A percentile compares a stretch with the other conserved stretches of the same genome.
phyloP scores from a whole-genome alignment of 176 grass and related monocot genomes.

The Rhipidocladum racemiflorum region DNA sequence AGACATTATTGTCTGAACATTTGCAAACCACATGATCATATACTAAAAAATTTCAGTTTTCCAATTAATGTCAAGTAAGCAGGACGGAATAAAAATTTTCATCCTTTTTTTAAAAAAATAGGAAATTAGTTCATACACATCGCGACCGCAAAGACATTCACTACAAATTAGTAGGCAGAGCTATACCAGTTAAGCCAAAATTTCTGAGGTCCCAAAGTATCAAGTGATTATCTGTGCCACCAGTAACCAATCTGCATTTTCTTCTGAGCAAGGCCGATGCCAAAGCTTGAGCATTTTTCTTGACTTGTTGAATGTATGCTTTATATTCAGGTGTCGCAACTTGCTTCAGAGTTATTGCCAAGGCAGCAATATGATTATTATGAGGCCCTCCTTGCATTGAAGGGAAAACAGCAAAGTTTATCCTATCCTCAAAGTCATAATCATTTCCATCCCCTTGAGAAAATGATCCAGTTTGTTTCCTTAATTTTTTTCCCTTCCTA shows the following conservation, averaged over 20 bases:
- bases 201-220: conserved; percentile 98
- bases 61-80: too few relatives aligned
- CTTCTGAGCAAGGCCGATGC: conserved; percentile 78
- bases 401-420: conserved; percentile 95
- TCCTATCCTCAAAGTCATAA: conserved; percentile 88
- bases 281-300: conserved; percentile 90
- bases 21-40: not conserved
- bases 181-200: conserved; percentile 86
- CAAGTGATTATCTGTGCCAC: conserved; percentile 97
- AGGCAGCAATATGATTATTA: conserved; percentile 94
- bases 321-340: conserved; percentile 93
- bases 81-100: not conserved
- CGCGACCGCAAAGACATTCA: not conserved
- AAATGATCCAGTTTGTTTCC: conserved; percentile 35
- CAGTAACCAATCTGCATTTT: conserved; percentile 97
- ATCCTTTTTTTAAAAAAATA: not conserved
- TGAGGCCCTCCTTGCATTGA: conserved; percentile 98
- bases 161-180: conserved; percentile 5
- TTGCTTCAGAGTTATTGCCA: conserved; percentile 89
- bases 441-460: conserved; percentile 63
- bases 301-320: conserved; percentile 93
- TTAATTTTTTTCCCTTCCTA: conserved; percentile 67
- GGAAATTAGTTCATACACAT: not conserved
- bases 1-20: not conserved
- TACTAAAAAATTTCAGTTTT: not conserved